Evolutionary conservation across 345 rosid genomes (phyloP).

Genomic region (Erucastrum elatum): DNA sequence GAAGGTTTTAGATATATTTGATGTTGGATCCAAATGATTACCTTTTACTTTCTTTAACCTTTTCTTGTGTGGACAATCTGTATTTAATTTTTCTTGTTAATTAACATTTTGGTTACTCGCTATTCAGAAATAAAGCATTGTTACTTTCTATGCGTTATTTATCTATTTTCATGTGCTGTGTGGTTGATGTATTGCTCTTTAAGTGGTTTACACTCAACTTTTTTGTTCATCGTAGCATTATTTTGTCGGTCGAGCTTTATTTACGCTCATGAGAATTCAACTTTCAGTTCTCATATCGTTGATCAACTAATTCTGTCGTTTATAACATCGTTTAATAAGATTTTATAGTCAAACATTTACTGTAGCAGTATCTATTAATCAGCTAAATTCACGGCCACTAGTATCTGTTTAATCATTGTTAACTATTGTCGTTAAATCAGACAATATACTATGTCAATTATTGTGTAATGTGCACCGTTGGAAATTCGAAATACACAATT

Average conservation of each 20-base stretch:
- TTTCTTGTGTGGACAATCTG: constrained; percentile 18
- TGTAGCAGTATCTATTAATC: neutral
- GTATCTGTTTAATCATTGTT: constrained; percentile 15
- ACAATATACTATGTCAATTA: neutral
- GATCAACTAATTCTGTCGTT: constrained; percentile 10
- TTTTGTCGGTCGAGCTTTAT: constrained; percentile 30
- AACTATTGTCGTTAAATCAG: constrained; percentile 23
- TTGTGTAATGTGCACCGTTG: constrained; percentile 24
- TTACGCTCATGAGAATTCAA: neutral
- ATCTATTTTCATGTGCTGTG: neutral
- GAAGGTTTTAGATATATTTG: constrained; percentile 14
- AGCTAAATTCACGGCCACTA: constrained; percentile 26
- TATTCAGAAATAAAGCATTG: constrained; percentile 24
- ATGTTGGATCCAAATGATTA: constrained; percentile 31
- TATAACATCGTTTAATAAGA: neutral
- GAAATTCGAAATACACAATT: constrained; percentile 17
- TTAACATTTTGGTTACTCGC: constrained; percentile 26
- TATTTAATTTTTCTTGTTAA: constrained; percentile 28
- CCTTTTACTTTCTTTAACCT: constrained; percentile 21
- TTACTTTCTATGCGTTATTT: constrained; percentile 1
- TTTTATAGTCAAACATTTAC: constrained; percentile 19
- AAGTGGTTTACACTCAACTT: constrained; percentile 16
- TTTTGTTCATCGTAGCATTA: constrained; percentile 1
- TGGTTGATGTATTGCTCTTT: neutral
- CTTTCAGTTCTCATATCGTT: neutral